Evolutionary conservation across 495 filamentous ascomycete genomes (phyloP), one percentile per base, ranked within the genome.

Genomic region (Friedmanniomyces simplex): DNA sequence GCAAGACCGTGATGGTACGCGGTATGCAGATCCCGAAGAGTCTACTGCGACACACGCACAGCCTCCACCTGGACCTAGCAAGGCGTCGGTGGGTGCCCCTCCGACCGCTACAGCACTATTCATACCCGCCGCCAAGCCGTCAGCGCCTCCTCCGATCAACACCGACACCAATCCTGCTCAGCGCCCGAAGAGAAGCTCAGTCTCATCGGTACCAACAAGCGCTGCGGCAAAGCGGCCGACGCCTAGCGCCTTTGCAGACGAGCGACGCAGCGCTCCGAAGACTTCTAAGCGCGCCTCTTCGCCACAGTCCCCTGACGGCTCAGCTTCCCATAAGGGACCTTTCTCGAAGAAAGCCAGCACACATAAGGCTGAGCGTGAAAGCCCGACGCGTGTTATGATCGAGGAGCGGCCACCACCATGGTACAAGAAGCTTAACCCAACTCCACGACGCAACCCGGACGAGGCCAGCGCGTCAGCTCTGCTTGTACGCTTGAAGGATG

Each of bases 321-420:
- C 28, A 3, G 28, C 4, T 32, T 10, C 28, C 28, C 3, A 32
- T 32, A 4, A 3, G 20, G 25, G 24, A 6, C 39, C 39, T 20
- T 3, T 26, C 18, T 12, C 46, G 3, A 14, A 8, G 24, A 30
- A 49, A 16, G 8, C 20, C 16, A 6, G 5, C 25, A 49, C 6
- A 26, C 18, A n/a, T 21, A 47, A 24, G 16, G 7, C 21, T 5
- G 11, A 6, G 6, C 46, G 6, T 14, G 16, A 10, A 4, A 49
- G 18, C 13, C 5, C 46, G 20, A 18, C 13, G 18, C 46, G 11
- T 7, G 8, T 16, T 16, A 26, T 5, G 34, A 63, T 58, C 26
- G 22, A 18, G 10, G 59, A 62, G 30, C 34, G 59, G 8, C 59
- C 59, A 16, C 59, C 59, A 10, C 5, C 11, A 20, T 62, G 59